Conservation (phyloP, 2,329 filamentous ascomycete species). For the Cryoendolithus antarcticus region DNA sequence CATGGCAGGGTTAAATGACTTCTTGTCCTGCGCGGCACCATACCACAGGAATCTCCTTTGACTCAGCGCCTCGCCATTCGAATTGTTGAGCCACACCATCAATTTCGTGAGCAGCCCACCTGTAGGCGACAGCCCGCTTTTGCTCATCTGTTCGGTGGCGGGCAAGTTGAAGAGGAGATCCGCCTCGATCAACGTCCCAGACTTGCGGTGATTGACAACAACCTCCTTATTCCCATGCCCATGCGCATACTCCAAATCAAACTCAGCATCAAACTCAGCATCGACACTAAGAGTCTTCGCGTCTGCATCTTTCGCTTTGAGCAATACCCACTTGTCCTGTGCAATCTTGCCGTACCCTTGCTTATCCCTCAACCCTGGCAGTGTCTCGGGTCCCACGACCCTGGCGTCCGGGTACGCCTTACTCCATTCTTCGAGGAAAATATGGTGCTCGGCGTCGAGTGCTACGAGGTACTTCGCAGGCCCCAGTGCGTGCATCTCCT, state of each 20-base stretch:
- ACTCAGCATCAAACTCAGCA: conserved; percentile 73
- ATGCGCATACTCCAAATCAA: conserved; percentile 71
- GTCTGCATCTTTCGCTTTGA: conserved; percentile 23
- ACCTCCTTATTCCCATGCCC: conserved; percentile 75
- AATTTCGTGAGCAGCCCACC: conserved; percentile 50
- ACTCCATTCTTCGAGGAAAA: conserved; percentile 80
- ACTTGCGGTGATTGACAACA: conserved; percentile 72
- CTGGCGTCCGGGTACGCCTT: conserved; percentile 64
- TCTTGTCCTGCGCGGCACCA: conserved; percentile 48
- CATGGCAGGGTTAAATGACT: conserved; percentile 58
- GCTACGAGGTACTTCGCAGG: conserved; percentile 75
- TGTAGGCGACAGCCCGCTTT: conserved; percentile 40
- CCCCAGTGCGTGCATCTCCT: conserved; percentile 46
- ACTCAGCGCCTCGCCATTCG: conserved; percentile 52
- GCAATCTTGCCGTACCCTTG: conserved; percentile 23
- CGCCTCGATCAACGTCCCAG: conserved; percentile 69
- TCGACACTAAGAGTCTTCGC: conserved; percentile 40
- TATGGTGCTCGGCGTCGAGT: conserved; percentile 85
- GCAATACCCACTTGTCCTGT: conserved; percentile 40
- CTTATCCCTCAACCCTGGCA: conserved; percentile 63
- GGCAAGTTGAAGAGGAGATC: conserved; percentile 90
- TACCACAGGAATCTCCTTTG: conserved; percentile 81
- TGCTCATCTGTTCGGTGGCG: conserved; percentile 64
- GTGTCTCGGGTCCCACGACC: conserved; percentile 69
- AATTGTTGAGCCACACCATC: conserved; percentile 45